Evolutionary conservation across 202 grass and related monocot genomes (phyloP).

Genomic region (Panicum hallii): DNA sequence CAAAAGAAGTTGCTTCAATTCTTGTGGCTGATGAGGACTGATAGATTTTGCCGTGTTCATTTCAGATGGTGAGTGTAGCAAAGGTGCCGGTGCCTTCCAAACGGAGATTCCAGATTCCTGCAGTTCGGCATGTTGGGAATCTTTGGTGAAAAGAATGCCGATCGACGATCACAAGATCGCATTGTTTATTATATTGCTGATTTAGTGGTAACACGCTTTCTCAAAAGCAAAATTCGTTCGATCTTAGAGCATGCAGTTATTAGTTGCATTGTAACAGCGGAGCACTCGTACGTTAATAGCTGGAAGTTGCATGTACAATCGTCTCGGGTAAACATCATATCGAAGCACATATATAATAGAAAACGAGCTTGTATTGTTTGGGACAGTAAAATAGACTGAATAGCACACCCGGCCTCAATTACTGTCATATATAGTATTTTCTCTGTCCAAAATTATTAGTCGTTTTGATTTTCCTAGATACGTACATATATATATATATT

Average conservation of each 20-base stretch:
- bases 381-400: too few relatives aligned
- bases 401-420: too few relatives aligned
- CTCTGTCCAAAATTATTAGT: too few relatives aligned
- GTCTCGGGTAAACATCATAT: too few relatives aligned
- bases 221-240: constrained; percentile 49
- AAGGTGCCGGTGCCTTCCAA: not conserved
- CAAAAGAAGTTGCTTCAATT: not conserved
- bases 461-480: too few relatives aligned
- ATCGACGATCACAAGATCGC: constrained; percentile 12
- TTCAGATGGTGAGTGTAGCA: constrained; percentile 4
- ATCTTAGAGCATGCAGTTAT: not conserved
- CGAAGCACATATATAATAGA: too few relatives aligned
- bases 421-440: too few relatives aligned
- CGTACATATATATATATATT: too few relatives aligned
- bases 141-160: not conserved
- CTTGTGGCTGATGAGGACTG: not conserved
- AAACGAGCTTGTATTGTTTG: too few relatives aligned
- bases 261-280: too few relatives aligned
- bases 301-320: not conserved
- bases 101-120: constrained; percentile 42
- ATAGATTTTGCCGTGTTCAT: not conserved
- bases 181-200: constrained; percentile 44
- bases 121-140: constrained; percentile 46
- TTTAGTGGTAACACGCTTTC: constrained; percentile 30
- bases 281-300: not conserved